Base-by-base conservation (phyloP, 2,329 filamentous ascomycete genomes). In the Plenodomus biglobosus region DNA sequence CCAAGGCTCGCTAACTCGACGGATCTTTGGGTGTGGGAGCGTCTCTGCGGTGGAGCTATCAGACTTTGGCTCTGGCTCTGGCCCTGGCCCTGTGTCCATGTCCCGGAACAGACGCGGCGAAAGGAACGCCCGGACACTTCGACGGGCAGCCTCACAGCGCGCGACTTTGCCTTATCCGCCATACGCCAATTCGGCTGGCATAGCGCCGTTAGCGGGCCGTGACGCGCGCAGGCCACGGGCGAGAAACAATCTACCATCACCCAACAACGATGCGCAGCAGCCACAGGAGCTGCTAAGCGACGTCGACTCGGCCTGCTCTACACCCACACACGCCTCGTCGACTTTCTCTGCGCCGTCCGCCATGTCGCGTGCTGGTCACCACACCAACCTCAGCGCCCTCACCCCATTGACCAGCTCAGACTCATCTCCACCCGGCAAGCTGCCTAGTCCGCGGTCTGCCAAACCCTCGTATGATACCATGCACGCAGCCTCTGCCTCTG, bases 31-130 rank as follows among this genome's bases (percentile, higher is more conserved):
- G 27, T 32, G 27, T 32, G 27, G 8, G 13, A 32, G 27, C 79
- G 83, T 86, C 72, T 80, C 82, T 54, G 78, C 79, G 74, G 86
- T 87, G 78, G 85, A 86, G 77, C 92, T 91, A 50, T 80, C 88
- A 87, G 76, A 91, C 76, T 92, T 91, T 75, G 88, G 87, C 62
- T 84, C 86, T 70, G 44, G 55, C 40, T 88, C 87, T 75, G 88
- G 87, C 62, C 84, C 86, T 70, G 44, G 55, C 40, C 88, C 87
- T 68, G 87, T 88, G 61, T 82, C 83, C 64, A 84, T 83, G 56
- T 72, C 80, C 46, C 74, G 76, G 56, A 70, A 75, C 60, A 76
- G 76, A 73, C 75, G 74, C 68, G 49, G 55, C 56, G 58, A 47
- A 42, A 55, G 50, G 55, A 36, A 53, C 48, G 48, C 56, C 53